These are phyloP conservation scores for Cymodocea nodosa DNA, from an alignment of 116 monocot genomes.

Conservation along the genomic window DNA sequence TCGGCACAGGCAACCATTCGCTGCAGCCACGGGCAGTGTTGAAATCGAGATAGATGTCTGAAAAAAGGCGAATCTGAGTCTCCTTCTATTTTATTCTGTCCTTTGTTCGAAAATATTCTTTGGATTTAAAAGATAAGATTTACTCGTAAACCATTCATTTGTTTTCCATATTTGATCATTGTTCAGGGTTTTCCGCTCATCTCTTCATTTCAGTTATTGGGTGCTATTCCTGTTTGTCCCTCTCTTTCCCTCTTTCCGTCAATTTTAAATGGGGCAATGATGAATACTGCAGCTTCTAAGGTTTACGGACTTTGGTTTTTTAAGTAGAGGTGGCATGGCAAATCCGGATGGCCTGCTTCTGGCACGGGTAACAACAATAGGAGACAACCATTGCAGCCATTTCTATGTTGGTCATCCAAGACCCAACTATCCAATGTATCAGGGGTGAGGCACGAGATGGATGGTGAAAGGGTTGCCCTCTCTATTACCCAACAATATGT, in stretches of 20 bases:
- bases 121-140: background rate
- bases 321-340: background rate
- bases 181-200: background rate
- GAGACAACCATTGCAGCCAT: slow-evolving; percentile 6
- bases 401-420: background rate
- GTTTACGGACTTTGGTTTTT: background rate
- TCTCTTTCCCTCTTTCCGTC: background rate
- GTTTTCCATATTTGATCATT: background rate
- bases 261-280: background rate
- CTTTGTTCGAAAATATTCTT: background rate
- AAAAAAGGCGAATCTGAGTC: slow-evolving; percentile 6
- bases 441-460: slow-evolving; percentile 4
- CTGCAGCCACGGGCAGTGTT: background rate
- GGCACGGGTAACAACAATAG: background rate
- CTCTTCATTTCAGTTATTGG: too few species aligned
- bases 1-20: background rate
- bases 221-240: too few species aligned
- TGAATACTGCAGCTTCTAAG: background rate
- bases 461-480: background rate
- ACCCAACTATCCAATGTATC: background rate
- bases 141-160: too few species aligned
- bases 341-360: slow-evolving; percentile 6
- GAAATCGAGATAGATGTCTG: background rate
- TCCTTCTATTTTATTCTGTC: background rate
- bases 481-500: slow-evolving; percentile 1